Evolutionary conservation across 805 yeast genomes (phyloP), one percentile per base, ranked within the genome.

Genomic region (Metschnikowia gruessii): DNA sequence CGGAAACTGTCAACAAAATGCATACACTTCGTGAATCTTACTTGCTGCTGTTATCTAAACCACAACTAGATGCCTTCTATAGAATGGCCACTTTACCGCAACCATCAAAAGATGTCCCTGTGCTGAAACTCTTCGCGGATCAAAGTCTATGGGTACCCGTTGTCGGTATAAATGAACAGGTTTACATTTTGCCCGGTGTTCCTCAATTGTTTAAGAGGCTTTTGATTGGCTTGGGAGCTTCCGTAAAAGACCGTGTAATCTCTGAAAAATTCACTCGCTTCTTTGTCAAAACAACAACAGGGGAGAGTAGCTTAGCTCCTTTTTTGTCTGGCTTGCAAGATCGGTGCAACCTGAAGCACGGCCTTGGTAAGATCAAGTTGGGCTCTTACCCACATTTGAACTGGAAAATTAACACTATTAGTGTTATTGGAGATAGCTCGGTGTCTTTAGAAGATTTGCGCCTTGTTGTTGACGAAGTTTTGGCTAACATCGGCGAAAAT

Each of bases 341-440:
- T 2, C 63, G 39, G 37, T 63, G 65, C 40, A 65, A 69, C 51
- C 51, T 45, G 3, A 55, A 57, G 18, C 63, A 57, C 43, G 74
- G 71, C 4, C 40, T 40, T 11, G 63, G 61, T 8, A 45, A 51
- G 8, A 73, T 88, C 42, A 89, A 88, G 59, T 74, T 89, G 40
- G 96, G 96, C 2, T 83, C 91, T 29, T 89, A 89, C 60, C 96
- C 96, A 1, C 96, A 89, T 63, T 75, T 79, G 66, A 74, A 75
- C 13, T 75, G 80, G 64, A 74, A 77, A 1, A 67, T 80, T 44
- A 84, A 79, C 54, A 87, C 95, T 0, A 80, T 89, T 16, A 85
- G 95, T 55, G 75, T 89, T 15, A 72, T 87, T 32, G 95, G 95
- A 1, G 77, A 79, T 16, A 60, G 56, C 17, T 65, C 72, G 15